Evolutionary conservation across 2,329 filamentous ascomycete genomes (phyloP).

Genomic region (Penicillium hesseltinei): DNA sequence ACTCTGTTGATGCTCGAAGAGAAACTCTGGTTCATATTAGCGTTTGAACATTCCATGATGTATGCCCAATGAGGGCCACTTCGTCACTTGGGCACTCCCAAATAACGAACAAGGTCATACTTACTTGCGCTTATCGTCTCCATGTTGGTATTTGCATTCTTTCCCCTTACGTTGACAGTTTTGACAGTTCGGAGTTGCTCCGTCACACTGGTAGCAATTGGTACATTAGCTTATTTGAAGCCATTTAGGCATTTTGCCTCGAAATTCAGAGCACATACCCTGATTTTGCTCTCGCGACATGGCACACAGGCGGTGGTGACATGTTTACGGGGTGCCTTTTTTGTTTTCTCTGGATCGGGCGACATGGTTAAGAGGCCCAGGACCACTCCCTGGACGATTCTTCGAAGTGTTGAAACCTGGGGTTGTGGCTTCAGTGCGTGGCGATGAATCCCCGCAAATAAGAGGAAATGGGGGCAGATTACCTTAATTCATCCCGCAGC

Average conservation of each 20-base stretch:
- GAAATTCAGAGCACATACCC: conserved; percentile 28
- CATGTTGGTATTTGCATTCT: conserved; percentile 41
- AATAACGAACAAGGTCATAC: conserved; percentile 11
- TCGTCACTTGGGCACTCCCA: not conserved
- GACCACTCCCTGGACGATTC: not conserved
- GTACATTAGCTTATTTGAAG: conserved; percentile 8
- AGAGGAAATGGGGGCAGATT: not conserved
- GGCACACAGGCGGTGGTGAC: conserved; percentile 47
- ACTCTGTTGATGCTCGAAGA: conserved; percentile 36
- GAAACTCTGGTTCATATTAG: conserved; percentile 30
- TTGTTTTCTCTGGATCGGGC: conserved; percentile 27
- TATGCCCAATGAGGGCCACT: not conserved
- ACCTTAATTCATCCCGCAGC: conserved; percentile 13
- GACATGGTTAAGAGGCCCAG: conserved; percentile 21
- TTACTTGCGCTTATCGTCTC: conserved; percentile 42
- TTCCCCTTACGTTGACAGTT: conserved; percentile 42
- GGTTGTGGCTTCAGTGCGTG: not conserved
- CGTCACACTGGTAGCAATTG: conserved; percentile 33
- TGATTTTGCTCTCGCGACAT: conserved; percentile 48
- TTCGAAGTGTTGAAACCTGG: not conserved
- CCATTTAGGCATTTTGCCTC: not conserved
- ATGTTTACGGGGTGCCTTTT: conserved; percentile 40
- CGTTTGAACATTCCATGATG: conserved; percentile 4
- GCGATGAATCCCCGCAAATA: conserved; percentile 2
- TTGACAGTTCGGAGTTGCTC: conserved; percentile 37